Evolutionary conservation across 2,329 filamentous ascomycete genomes (phyloP).

Genomic region (Pseudopithomyces chartarum): DNA sequence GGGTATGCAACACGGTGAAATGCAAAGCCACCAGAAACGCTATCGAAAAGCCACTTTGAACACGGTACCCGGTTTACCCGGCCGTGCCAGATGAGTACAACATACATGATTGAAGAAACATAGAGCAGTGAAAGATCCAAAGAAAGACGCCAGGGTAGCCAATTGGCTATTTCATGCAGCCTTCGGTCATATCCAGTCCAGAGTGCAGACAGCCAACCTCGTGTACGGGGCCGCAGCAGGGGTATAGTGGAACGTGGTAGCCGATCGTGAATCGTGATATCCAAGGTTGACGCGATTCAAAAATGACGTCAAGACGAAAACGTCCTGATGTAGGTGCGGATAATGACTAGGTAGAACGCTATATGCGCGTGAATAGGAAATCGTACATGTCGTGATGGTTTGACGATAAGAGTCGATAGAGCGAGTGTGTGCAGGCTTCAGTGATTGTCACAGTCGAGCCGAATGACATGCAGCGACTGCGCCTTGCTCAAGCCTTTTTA

Average conservation of each 20-base stretch:
- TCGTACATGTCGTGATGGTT: slow-evolving; percentile 4
- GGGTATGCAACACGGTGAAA: slow-evolving; percentile 1
- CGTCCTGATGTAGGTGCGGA: neutral
- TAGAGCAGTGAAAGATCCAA: neutral
- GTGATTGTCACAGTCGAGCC: neutral
- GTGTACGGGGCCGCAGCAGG: slow-evolving; percentile 4
- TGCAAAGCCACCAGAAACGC: neutral
- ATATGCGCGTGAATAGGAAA: slow-evolving; percentile 7
- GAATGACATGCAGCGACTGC: neutral
- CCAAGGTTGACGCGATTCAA: slow-evolving; percentile 7
- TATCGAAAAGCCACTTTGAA: neutral
- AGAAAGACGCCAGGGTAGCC: slow-evolving; percentile 3
- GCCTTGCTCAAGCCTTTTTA: neutral
- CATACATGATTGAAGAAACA: neutral
- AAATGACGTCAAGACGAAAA: neutral
- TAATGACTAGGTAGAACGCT: neutral
- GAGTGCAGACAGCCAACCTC: neutral
- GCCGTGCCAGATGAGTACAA: neutral
- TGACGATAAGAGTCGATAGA: neutral
- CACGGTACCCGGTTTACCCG: neutral
- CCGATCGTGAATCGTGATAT: slow-evolving; percentile 6
- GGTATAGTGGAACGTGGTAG: slow-evolving; percentile 3
- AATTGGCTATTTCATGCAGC: slow-evolving; percentile 4
- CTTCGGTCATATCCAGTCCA: slow-evolving; percentile 2
- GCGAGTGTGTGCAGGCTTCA: neutral